Conservation (phyloP, 768 basidiomycete species). For the Termitomyces sp. region DNA sequence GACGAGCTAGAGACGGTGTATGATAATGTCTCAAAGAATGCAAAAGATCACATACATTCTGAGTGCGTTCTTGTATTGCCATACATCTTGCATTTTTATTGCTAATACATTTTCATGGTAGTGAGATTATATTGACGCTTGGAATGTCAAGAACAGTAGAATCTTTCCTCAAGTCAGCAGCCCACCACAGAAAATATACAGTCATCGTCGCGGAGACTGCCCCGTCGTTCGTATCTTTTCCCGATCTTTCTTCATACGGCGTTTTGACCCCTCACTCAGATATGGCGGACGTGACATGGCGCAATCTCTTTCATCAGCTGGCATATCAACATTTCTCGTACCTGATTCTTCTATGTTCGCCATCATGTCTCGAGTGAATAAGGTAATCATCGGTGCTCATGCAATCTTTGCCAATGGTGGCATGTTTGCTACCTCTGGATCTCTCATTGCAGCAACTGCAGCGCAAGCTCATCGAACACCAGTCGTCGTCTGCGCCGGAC, state of each 20-base stretch:
- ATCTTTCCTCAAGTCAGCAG: slow-evolving; percentile 87
- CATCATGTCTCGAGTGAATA: slow-evolving; percentile 95
- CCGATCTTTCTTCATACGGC: slow-evolving; percentile 1
- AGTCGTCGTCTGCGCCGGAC: slow-evolving; percentile 90
- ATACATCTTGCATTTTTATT: neutral
- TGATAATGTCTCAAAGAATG: slow-evolving; percentile 90
- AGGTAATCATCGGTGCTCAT: slow-evolving; percentile 92
- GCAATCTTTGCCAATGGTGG: slow-evolving; percentile 97
- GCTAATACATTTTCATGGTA: slow-evolving; percentile 23
- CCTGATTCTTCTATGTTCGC: slow-evolving; percentile 96
- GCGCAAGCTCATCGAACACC: slow-evolving; percentile 88
- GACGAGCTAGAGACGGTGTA: slow-evolving; percentile 96
- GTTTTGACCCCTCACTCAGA: slow-evolving; percentile 30
- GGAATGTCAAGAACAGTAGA: slow-evolving; percentile 95
- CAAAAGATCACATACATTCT: slow-evolving; percentile 96
- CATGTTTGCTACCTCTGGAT: slow-evolving; percentile 86
- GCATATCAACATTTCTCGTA: slow-evolving; percentile 93
- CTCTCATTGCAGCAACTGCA: slow-evolving; percentile 79
- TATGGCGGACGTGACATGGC: slow-evolving; percentile 87
- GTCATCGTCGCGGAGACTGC: slow-evolving; percentile 96
- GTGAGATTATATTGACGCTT: slow-evolving; percentile 92
- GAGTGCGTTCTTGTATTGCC: slow-evolving; percentile 54
- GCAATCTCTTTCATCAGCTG: slow-evolving; percentile 66
- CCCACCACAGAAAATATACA: slow-evolving; percentile 87
- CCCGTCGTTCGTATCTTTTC: slow-evolving; percentile 63